Evolutionary conservation across 495 filamentous ascomycete genomes (phyloP), one percentile per base, ranked within the genome.

Genomic region (Platismatia glauca): DNA sequence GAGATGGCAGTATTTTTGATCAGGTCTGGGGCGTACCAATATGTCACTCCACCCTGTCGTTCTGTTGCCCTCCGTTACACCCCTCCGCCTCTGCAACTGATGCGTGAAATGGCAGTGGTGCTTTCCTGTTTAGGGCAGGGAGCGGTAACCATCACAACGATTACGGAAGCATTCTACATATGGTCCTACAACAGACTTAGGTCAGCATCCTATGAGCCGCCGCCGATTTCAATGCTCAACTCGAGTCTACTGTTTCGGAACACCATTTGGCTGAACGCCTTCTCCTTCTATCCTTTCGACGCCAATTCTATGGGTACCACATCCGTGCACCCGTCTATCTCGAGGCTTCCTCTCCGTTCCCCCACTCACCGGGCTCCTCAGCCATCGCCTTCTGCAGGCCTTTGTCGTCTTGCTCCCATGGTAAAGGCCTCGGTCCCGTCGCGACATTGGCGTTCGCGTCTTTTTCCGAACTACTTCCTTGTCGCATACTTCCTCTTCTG

Each of bases 281-380:
- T 33, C 16, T 20, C 50, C 20, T 53, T 33, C 15, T 53, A 53
- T 16, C 50, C 4, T 3, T 53, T 16, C 16, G 12, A 53, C 29
- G 16, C 29, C 16, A 13, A 2, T 33, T 33, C 50, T 53, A 33
- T 6, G 27, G 4, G 11, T 34, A 41, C 44, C 38, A 3, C 8
- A 6, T n/a, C 24, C 48, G 8, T 24, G 22, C 24, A 20, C 3
- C 13, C 8, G 7, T 34, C 11, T 22, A 33, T 35, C 38, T n/a
- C 37, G 27, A 27, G 29, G 29, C 48, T 33, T 15, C 9, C n/a
- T 31, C 27, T 22, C 38, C 1, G 22, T 22, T 33, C 7, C 55
- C 44, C 82, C 87, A 9, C 77, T 89, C 35, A 82, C 84, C 11
- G 82, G 87, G 43, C 81, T 89, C 52, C 85, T 89, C 66, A 82